Base-by-base conservation (phyloP, 805 yeast genomes). In the Candida namnaoensis region DNA sequence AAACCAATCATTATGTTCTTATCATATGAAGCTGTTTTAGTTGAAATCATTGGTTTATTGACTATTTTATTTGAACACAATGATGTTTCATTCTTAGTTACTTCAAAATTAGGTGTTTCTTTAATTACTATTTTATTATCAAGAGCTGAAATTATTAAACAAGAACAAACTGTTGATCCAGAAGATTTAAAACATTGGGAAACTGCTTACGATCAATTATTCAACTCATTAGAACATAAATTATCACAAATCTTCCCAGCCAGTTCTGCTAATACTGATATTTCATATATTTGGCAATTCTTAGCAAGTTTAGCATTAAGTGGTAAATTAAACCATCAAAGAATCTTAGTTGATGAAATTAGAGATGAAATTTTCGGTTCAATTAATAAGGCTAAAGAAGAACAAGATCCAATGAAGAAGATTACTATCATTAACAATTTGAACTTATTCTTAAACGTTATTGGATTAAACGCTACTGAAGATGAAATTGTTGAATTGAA, bases 391-490 rank as follows among this genome's bases (percentile, higher is more conserved):
- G 91, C 96, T 13, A 84, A 82, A 64, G 56, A 54, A 37, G 57
- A 66, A 42, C 57, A 57, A 35, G 57, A 58, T 32, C 52, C 53
- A 12, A 46, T 54, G 2, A 72, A 56, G 68, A 78, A 47, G 74
- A 77, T 69, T 51, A 78, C 71, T 65, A 73, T 82, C 55, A 72
- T 85, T 57, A 78, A 77, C 49, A 88, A 88, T 57, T 75, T 91
- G 74, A 91, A 91, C 61, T 68, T 91, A 74, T 90, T 88, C 68
- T 74, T 91, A 64, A 93, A 91, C 52, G 97, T 90, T 38, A 88
- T 91, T 95, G 99, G 99, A 7, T 74, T 91, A 49, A 87, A 85
- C 45, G 96, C 97, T 6, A 85, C 86, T 50, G 93, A 87, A 53
- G 82, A 80, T 43, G 96, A 87, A 60, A 90, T 90, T 56, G 76